A percentile compares a stretch with the other conserved stretches of the same genome.
Conservation (phyloP, 2,329 filamentous ascomycete genomes). For the Sporothrix pallida region DNA sequence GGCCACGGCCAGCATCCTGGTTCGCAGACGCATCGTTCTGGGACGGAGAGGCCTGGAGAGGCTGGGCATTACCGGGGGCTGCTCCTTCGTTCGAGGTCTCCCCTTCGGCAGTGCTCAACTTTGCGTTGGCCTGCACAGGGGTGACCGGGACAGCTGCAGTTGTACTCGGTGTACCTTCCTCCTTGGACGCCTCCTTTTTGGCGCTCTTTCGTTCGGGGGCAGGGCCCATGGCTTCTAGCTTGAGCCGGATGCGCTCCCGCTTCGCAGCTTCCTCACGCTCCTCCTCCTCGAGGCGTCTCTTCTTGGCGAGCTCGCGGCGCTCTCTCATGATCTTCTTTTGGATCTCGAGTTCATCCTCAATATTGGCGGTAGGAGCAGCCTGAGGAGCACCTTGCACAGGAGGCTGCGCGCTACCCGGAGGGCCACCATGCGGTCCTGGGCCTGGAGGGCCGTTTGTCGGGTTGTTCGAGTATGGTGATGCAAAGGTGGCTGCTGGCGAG, state of each 20-base stretch:
- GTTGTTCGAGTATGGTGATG: constrained; percentile 13
- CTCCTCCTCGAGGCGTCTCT: constrained; percentile 70
- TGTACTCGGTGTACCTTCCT: constrained; percentile 40
- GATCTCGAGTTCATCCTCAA: constrained; percentile 63
- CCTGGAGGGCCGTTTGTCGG: not conserved
- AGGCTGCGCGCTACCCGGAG: not conserved
- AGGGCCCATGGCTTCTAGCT: constrained; percentile 72
- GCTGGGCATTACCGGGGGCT: not conserved
- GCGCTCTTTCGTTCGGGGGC: constrained; percentile 64
- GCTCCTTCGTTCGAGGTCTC: not conserved
- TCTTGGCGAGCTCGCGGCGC: constrained; percentile 70
- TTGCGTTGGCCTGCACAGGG: constrained; percentile 6
- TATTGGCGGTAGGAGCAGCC: constrained; percentile 34
- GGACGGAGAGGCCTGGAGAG: not conserved
- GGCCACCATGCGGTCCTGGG: not conserved
- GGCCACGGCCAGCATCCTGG: constrained; percentile 39
- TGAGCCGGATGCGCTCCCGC: constrained; percentile 72
- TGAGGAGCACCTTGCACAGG: not conserved
- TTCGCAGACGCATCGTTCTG: not conserved
- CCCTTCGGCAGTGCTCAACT: not conserved
- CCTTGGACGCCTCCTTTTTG: constrained; percentile 59
- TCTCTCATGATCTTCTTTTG: constrained; percentile 77
- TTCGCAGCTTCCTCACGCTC: constrained; percentile 74
- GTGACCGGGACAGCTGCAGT: constrained; percentile 4
- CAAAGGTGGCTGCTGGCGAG: constrained; percentile 48